These are phyloP conservation scores for Craspedostauros australis DNA, from an alignment of 108 stramenopile genomes.

Conservation along the genomic window DNA sequence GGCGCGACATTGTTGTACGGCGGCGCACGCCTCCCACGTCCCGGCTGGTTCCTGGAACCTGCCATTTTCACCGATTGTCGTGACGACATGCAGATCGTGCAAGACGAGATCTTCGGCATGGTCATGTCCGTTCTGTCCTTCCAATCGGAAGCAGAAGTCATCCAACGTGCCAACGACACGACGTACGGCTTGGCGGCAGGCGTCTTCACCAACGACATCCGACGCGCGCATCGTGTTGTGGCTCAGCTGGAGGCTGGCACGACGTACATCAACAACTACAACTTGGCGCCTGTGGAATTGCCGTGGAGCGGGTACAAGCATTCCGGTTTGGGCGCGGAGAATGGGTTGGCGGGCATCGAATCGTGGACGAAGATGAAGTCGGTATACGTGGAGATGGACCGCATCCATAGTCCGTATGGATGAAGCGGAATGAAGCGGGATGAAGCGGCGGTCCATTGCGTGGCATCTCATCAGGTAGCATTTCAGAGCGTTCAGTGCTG, in stretches of 20 bases:
- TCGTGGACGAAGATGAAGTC: constrained; percentile 41
- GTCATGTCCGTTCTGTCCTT: constrained; percentile 57
- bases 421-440: too few species aligned
- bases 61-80: constrained; percentile 43
- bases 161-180: constrained; percentile 64
- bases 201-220: constrained; percentile 51
- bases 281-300: constrained; percentile 37
- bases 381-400: constrained; percentile 39
- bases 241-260: constrained; percentile 45
- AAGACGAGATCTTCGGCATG: constrained; percentile 61
- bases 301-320: constrained; percentile 57
- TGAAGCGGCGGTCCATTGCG: too few species aligned
- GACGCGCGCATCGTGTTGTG: constrained; percentile 47
- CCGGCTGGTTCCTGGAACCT: constrained; percentile 46
- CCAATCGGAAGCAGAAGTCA: constrained; percentile 53
- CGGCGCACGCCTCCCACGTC: constrained; percentile 21
- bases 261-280: constrained; percentile 68
- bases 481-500: too few species aligned
- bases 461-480: too few species aligned
- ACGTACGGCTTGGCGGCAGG: constrained; percentile 75
- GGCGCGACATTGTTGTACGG: constrained; percentile 40
- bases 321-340: constrained; percentile 62
- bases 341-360: constrained; percentile 36
- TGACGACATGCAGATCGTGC: constrained; percentile 47
- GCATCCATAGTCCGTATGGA: not conserved